Percentiles rank a stretch among this genome's conserved stretches.
phyloP scores from a whole-genome alignment of 2,329 filamentous ascomycete species.

The Neofusicoccum kwambonambiense region DNA sequence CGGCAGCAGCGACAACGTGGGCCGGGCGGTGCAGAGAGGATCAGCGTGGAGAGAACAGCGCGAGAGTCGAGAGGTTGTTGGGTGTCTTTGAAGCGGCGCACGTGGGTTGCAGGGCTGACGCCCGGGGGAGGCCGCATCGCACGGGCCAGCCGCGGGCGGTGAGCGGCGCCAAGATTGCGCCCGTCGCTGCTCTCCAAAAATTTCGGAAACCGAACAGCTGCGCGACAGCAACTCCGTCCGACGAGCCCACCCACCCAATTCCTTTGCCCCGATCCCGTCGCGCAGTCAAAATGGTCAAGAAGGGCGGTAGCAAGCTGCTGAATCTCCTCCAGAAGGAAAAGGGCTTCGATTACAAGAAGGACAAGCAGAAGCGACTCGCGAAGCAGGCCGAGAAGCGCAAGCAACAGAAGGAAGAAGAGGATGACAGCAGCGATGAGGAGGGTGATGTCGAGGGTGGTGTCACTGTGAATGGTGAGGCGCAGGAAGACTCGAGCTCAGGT shows the following conservation, averaged over 20 bases:
- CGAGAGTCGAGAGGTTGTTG: not conserved
- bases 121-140: not conserved
- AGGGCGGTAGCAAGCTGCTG: constrained; percentile 55
- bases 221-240: constrained; percentile 21
- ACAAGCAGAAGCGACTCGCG: constrained; percentile 60
- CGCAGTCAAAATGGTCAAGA: constrained; percentile 46
- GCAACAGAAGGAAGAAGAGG: constrained; percentile 37
- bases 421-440: constrained; percentile 22
- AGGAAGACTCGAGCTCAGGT: constrained; percentile 28
- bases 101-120: constrained; percentile 9
- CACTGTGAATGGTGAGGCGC: constrained; percentile 11
- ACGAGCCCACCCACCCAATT: constrained; percentile 13
- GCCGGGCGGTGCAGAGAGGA: not conserved
- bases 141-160: constrained; percentile 35
- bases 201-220: constrained; percentile 31
- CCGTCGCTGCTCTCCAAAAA: constrained; percentile 34
- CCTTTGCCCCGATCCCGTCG: not conserved
- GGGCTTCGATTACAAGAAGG: constrained; percentile 69
- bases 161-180: constrained; percentile 28
- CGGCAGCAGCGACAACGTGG: not conserved
- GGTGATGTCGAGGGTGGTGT: constrained; percentile 21
- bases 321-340: constrained; percentile 58
- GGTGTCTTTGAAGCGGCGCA: not conserved
- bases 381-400: constrained; percentile 50
- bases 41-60: not conserved